Evolutionary conservation across 139 green algal genomes (phyloP).

Genomic region (Chlamydomonas eustigma): DNA sequence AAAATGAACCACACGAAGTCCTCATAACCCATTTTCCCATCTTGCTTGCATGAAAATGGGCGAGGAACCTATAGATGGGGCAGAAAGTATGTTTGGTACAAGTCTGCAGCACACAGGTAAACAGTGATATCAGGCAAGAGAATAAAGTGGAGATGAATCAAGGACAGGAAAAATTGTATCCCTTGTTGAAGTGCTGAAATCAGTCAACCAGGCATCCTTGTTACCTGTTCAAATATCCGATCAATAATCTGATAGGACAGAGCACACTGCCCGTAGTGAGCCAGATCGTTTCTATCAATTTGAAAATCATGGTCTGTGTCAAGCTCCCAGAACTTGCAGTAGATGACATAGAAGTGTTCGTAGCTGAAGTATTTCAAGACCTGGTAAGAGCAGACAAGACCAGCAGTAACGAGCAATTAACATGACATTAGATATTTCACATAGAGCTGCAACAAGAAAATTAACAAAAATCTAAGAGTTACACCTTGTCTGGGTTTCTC

Average conservation of each 20-base stretch:
- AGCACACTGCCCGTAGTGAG: constrained; percentile 86
- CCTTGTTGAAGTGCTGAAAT: too few species aligned
- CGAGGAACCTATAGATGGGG: constrained; percentile 78
- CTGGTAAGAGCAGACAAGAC: constrained; percentile 20
- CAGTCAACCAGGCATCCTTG: too few species aligned
- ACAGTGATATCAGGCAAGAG: too few species aligned
- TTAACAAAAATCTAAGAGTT: too few species aligned
- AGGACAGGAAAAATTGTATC: too few species aligned
- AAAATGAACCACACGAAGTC: constrained; percentile 99
- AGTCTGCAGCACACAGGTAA: too few species aligned
- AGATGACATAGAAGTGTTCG: constrained; percentile 99
- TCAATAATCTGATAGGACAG: constrained; percentile 95
- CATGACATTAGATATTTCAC: too few species aligned
- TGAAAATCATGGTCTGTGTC: constrained; percentile 98
- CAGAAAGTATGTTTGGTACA: too few species aligned
- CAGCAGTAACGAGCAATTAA: too few species aligned
- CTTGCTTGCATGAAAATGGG: constrained; percentile 42
- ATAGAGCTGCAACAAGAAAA: too few species aligned
- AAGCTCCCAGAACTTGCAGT: constrained; percentile 99
- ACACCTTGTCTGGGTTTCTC: too few species aligned
- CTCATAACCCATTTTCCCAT: constrained; percentile 69
- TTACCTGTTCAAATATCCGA: constrained; percentile 85
- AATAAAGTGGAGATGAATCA: too few species aligned
- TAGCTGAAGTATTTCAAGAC: constrained; percentile 93
- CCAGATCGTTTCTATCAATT: constrained; percentile 87